Evolutionary conservation across 345 rosid genomes (phyloP).

Genomic region (Rhodomyrtus tomentosa): DNA sequence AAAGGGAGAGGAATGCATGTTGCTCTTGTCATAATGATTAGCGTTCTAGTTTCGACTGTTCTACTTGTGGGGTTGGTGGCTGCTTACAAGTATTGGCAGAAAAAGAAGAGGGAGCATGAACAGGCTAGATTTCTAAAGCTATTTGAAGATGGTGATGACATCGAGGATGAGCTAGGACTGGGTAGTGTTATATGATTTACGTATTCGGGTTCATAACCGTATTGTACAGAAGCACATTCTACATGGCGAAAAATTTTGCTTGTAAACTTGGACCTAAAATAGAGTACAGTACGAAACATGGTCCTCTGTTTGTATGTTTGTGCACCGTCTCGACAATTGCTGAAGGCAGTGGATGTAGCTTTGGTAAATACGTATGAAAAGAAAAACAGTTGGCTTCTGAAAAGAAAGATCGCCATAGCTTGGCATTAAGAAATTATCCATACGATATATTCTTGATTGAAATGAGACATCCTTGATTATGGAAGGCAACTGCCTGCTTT

Average conservation of each 20-base stretch:
- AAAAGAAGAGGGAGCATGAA: conserved; percentile 71
- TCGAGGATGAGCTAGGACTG: conserved; percentile 74
- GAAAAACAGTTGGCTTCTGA: not conserved
- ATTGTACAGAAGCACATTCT: conserved; percentile 21
- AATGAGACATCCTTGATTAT: not conserved
- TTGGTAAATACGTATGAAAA: not conserved
- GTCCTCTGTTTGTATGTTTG: not conserved
- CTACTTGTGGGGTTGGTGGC: conserved; percentile 18
- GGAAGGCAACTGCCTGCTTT: not conserved
- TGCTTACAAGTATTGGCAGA: conserved; percentile 51
- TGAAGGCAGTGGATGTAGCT: not conserved
- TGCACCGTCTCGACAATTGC: not conserved
- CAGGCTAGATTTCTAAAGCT: conserved; percentile 82
- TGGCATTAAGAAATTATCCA: not conserved
- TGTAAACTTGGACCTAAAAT: not conserved
- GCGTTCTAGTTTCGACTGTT: conserved; percentile 21
- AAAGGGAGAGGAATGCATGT: conserved; percentile 21
- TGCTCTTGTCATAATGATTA: conserved; percentile 34
- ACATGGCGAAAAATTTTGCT: conserved; percentile 9
- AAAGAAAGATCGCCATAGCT: not conserved
- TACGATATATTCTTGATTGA: not conserved
- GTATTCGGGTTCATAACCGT: not conserved
- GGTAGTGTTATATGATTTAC: conserved; percentile 16
- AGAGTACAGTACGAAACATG: not conserved
- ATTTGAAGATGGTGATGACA: conserved; percentile 85